Percentiles rank a stretch among this genome's conserved stretches.
Conservation (phyloP, 2,329 filamentous ascomycete genomes). For the Aspergillus thermomutatus region DNA sequence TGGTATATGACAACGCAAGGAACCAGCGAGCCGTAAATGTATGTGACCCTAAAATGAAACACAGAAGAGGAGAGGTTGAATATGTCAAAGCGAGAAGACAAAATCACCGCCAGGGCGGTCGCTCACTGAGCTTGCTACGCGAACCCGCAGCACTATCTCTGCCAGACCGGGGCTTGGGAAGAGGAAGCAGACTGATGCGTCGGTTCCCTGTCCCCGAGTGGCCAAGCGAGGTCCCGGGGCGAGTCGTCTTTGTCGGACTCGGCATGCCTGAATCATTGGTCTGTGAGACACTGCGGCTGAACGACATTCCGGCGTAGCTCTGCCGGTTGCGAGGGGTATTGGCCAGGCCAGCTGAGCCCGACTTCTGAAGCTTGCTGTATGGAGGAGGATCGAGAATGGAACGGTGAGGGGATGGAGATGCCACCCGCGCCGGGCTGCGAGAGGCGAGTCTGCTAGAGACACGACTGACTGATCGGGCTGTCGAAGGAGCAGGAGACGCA, state of each 20-base stretch:
- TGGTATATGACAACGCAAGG: conserved; percentile 14
- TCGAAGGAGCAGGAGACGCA: conserved; percentile 35
- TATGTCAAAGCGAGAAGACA: conserved; percentile 17
- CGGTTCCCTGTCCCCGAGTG: conserved; percentile 35
- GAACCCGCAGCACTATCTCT: conserved; percentile 26
- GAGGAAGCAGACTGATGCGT: conserved; percentile 40
- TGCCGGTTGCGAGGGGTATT: conserved; percentile 36
- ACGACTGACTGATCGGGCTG: conserved; percentile 32
- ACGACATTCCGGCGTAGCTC: conserved; percentile 35
- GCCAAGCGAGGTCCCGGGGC: conserved; percentile 39
- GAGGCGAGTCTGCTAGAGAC: conserved; percentile 30
- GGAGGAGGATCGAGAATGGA: conserved; percentile 40
- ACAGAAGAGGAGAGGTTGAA: conserved; percentile 8
- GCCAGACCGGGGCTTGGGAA: conserved; percentile 30
- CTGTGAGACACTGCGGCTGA: conserved; percentile 27
- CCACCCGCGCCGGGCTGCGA: conserved; percentile 27
- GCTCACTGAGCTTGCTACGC: conserved; percentile 26
- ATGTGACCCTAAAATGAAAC: conserved; percentile 12
- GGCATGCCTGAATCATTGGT: conserved; percentile 14
- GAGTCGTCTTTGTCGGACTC: conserved; percentile 28
- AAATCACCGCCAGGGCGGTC: conserved; percentile 36
- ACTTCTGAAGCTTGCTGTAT: conserved; percentile 39
- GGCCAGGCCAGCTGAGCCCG: conserved; percentile 16
- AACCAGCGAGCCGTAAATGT: conserved; percentile 10
- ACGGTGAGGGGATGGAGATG: conserved; percentile 25